Evolutionary conservation across 2,329 filamentous ascomycete genomes (phyloP).

Genomic region (Scolecobasidium constrictum): DNA sequence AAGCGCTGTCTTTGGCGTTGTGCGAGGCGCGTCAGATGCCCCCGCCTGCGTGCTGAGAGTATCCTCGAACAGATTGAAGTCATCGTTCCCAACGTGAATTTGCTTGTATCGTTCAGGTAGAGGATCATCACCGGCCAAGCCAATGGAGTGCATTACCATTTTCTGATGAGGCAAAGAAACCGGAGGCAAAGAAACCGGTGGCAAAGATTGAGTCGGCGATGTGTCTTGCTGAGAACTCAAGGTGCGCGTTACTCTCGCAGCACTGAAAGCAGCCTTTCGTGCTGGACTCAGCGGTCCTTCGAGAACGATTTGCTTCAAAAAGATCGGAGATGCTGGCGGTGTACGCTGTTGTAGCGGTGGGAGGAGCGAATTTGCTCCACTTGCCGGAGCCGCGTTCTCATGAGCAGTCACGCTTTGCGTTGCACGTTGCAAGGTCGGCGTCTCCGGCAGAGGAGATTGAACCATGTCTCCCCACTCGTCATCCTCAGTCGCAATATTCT

Average conservation of each 20-base stretch:
- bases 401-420: not conserved
- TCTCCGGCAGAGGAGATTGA: not conserved
- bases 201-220: not conserved
- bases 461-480: conserved; percentile 9
- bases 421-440: not conserved
- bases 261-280: conserved; percentile 5
- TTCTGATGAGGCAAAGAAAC: not conserved
- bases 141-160: not conserved
- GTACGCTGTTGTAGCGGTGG: not conserved
- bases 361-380: not conserved
- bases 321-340: not conserved
- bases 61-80: not conserved
- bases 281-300: conserved; percentile 2
- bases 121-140: not conserved
- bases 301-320: not conserved
- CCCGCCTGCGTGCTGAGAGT: not conserved
- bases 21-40: not conserved
- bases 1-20: not conserved
- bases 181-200: not conserved
- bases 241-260: conserved; percentile 1
- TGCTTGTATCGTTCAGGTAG: not conserved
- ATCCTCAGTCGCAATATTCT: conserved; percentile 2
- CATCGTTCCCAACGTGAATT: not conserved
- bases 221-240: conserved; percentile 2
- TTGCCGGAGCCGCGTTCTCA: not conserved